Evolutionary conservation across 768 basidiomycete genomes (phyloP).

Genomic region (Hemileccinum rubropunctum): DNA sequence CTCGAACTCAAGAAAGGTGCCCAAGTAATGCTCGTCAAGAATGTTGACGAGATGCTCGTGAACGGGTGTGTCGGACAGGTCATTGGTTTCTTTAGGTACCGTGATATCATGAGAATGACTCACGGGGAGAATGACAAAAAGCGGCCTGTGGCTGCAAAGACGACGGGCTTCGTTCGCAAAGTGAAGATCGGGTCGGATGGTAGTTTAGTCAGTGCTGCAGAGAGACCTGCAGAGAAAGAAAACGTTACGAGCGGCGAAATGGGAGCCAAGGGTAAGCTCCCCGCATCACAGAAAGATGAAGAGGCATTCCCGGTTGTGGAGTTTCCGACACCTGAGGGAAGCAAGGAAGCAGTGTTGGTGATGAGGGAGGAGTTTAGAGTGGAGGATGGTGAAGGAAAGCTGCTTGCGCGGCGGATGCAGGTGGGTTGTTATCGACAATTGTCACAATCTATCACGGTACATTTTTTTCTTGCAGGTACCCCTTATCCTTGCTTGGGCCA

Average conservation of each 20-base stretch:
- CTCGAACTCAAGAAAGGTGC: slow-evolving; percentile 59
- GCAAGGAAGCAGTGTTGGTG: slow-evolving; percentile 45
- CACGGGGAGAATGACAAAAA: slow-evolving; percentile 26
- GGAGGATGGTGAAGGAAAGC: slow-evolving; percentile 49
- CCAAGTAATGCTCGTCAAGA: slow-evolving; percentile 73
- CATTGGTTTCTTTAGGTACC: slow-evolving; percentile 45
- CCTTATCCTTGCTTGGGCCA: slow-evolving; percentile 74
- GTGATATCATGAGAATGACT: slow-evolving; percentile 15
- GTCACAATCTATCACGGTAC: background rate
- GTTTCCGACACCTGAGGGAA: slow-evolving; percentile 40
- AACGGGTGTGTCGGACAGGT: slow-evolving; percentile 68
- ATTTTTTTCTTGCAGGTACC: slow-evolving; percentile 46
- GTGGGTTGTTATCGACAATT: slow-evolving; percentile 12
- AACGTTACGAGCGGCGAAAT: slow-evolving; percentile 24
- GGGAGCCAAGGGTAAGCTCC: slow-evolving; percentile 20
- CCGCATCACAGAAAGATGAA: slow-evolving; percentile 35
- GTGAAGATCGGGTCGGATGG: slow-evolving; percentile 33
- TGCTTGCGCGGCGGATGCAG: slow-evolving; percentile 48
- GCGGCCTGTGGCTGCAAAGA: slow-evolving; percentile 20
- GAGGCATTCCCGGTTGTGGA: slow-evolving; percentile 47
- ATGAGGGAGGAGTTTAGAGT: slow-evolving; percentile 52
- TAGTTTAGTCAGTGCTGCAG: slow-evolving; percentile 9
- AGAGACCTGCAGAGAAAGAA: slow-evolving; percentile 31
- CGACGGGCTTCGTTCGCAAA: slow-evolving; percentile 35
- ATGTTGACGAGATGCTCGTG: slow-evolving; percentile 57